Conservation (phyloP, 2,329 filamentous ascomycete species). For the Xylaria arbuscula region DNA sequence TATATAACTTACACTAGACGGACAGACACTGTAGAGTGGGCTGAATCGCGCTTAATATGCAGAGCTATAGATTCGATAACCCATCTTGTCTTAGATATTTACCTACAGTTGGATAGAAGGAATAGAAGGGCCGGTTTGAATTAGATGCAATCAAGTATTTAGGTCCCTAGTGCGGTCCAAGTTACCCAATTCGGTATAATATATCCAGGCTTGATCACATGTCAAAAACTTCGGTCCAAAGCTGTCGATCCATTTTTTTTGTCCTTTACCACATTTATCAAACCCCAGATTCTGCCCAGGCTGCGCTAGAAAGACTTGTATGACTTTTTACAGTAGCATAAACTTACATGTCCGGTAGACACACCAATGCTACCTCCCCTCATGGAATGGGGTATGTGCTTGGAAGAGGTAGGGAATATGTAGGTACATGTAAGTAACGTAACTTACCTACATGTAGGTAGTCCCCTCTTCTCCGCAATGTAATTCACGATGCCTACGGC, state of each 20-base stretch:
- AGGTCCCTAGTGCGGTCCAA: background rate
- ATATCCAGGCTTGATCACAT: conserved; percentile 43
- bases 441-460: too few relatives aligned
- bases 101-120: background rate
- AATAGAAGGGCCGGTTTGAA: background rate
- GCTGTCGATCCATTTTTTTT: conserved; percentile 5
- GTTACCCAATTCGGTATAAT: background rate
- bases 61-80: too few relatives aligned
- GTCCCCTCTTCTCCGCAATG: background rate
- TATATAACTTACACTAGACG: too few relatives aligned
- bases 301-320: too few relatives aligned
- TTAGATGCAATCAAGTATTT: background rate
- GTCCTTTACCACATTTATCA: background rate
- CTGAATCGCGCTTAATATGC: too few relatives aligned
- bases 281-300: too few relatives aligned
- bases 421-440: background rate
- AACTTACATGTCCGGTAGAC: too few relatives aligned
- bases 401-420: background rate
- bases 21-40: too few relatives aligned
- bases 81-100: too few relatives aligned
- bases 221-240: conserved; percentile 29
- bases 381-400: background rate
- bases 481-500: too few relatives aligned
- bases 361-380: background rate
- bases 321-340: too few relatives aligned